A percentile compares a stretch with the other conserved stretches of the same genome.
Conservation (phyloP, 2,329 filamentous ascomycete species). For the Aspergillus quadrilineatus region DNA sequence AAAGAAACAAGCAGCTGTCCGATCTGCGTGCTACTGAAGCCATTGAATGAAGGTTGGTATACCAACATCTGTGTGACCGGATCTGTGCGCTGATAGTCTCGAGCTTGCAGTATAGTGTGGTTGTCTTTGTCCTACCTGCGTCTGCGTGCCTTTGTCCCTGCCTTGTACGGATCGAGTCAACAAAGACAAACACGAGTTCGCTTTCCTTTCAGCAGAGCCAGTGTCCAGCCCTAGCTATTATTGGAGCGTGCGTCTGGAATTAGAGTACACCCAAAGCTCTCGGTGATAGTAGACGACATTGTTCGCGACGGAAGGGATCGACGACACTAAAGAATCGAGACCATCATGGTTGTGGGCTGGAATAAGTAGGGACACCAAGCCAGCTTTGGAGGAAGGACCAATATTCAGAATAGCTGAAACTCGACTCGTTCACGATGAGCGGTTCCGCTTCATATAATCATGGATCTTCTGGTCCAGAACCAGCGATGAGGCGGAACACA, state of each 20-base stretch:
- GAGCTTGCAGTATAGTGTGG: neutral
- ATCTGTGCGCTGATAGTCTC: neutral
- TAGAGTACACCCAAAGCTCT: neutral
- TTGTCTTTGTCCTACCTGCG: neutral
- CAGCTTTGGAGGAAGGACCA: neutral
- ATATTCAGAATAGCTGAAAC: neutral
- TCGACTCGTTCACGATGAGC: neutral
- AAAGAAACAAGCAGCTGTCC: too few species aligned
- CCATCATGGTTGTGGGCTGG: neutral
- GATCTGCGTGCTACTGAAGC: too few species aligned
- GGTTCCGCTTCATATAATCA: neutral
- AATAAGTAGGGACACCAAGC: neutral
- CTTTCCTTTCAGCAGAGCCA: neutral
- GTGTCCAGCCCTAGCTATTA: neutral
- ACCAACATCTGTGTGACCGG: neutral
- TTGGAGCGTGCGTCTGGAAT: neutral
- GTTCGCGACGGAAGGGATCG: neutral
- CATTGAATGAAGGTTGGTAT: neutral
- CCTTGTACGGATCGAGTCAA: neutral
- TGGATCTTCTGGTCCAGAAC: neutral
- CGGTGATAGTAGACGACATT: neutral
- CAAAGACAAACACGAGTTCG: neutral
- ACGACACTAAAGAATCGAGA: neutral
- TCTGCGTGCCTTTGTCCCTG: neutral
- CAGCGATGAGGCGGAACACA: neutral